Evolutionary conservation across 2,329 filamentous ascomycete species (phyloP).

Genomic region (Lasiodiplodia sp.): DNA sequence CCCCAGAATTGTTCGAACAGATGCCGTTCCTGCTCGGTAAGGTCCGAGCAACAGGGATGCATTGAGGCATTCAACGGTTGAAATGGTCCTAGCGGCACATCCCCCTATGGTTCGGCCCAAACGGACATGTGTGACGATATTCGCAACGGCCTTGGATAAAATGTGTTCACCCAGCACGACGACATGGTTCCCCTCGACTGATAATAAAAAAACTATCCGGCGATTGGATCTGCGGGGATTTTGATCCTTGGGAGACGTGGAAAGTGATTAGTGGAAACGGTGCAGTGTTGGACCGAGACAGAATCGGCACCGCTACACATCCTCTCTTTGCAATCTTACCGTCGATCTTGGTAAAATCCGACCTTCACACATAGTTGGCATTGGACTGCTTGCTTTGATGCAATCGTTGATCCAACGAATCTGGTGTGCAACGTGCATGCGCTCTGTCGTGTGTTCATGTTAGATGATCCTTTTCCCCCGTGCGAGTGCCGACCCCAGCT

Average conservation of each 20-base stretch:
- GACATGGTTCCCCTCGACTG: neutral
- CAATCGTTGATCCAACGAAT: constrained; percentile 9
- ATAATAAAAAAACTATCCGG: neutral
- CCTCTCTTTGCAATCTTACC: constrained; percentile 1
- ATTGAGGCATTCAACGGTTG: neutral
- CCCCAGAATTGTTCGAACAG: constrained; percentile 35
- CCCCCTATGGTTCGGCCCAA: neutral
- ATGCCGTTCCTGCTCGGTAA: constrained; percentile 32
- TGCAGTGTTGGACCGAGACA: neutral
- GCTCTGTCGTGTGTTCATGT: constrained; percentile 3
- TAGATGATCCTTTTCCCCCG: neutral
- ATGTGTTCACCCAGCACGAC: neutral
- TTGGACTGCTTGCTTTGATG: constrained; percentile 18
- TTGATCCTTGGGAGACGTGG: neutral
- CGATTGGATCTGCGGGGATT: neutral
- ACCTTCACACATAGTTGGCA: constrained; percentile 11
- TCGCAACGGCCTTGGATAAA: neutral
- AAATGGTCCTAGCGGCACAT: neutral
- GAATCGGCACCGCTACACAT: neutral
- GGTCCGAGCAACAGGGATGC: constrained; percentile 17
- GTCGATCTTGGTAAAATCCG: constrained; percentile 7
- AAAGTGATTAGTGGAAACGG: neutral
- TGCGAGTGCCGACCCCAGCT: neutral
- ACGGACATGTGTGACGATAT: neutral
- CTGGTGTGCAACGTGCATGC: constrained; percentile 10